Base-by-base conservation (phyloP, 2,329 filamentous ascomycete species). In the Bipolaris sorokiniana region DNA sequence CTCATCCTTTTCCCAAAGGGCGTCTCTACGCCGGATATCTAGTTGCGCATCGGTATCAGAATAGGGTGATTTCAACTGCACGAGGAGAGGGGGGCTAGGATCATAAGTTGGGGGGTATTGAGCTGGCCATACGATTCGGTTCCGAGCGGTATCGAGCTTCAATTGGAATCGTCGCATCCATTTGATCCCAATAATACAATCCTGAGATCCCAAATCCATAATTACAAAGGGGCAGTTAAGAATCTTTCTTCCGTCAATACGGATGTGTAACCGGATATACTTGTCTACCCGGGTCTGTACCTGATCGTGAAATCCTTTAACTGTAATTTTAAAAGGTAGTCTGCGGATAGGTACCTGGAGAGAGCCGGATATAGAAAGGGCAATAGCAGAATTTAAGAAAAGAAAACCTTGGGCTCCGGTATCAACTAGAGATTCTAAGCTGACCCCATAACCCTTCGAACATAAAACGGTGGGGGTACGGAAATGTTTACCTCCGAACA, bases 401-500 rank as follows among this genome's bases (percentile, higher is more conserved):
- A 38, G 16, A 9, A 38, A 38, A n/a, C 36, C 36, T 16, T n/a
- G n/a, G n/a, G n/a, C n/a, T n/a, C n/a, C n/a, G n/a, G n/a, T n/a
- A n/a, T n/a, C n/a, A n/a, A n/a, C 36, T 18, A 38, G 36, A 1
- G n/a, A 38, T 7, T 38, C 3, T 9, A 38, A n/a, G 36, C 36
- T 18, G 16, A 38, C 36, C 5, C 36, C n/a, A 5, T 38, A 38
- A 5, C 36, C n/a, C 36, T 38, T 38, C n/a, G n/a, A 38, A 18
- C 10, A 42, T 13, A 42, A 20, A 23, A 42, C n/a, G n/a, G 40
- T 42, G 13, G 16, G 11, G 16, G 46, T 18, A 20, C n/a, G n/a
- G 15, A 48, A 48, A 18, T 48, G 28, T 18, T 38, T 48, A 22
- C 46, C 46, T 48, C 46, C n/a, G 38, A 48, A 37, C 18, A 48